Percentiles rank a stretch among this genome's conserved stretches.
Conservation (phyloP, 352 stramenopile species). For the Peronospora farinosa region DNA sequence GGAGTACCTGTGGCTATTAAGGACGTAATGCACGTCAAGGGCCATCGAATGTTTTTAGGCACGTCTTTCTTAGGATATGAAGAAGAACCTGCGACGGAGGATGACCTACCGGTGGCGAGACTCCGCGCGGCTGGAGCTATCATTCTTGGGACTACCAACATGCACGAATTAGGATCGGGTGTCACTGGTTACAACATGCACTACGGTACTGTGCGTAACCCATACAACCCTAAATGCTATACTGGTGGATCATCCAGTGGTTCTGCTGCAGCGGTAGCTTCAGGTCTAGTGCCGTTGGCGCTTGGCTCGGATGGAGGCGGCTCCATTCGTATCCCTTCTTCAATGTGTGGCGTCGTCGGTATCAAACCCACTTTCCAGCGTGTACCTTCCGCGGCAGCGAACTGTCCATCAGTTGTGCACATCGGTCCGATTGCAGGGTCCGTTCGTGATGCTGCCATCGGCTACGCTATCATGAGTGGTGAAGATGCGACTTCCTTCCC, state of each 20-base stretch:
- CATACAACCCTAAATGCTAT: conserved; percentile 81
- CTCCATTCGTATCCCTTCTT: conserved; percentile 87
- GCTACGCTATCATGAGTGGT: conserved; percentile 79
- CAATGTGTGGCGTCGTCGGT: conserved; percentile 84
- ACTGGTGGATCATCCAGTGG: conserved; percentile 88
- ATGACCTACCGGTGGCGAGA: conserved; percentile 50
- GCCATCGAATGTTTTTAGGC: conserved; percentile 59
- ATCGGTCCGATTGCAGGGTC: conserved; percentile 74
- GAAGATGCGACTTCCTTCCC: conserved; percentile 37
- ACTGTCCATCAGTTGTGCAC: conserved; percentile 64
- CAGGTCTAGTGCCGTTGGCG: conserved; percentile 83
- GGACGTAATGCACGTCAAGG: conserved; percentile 75
- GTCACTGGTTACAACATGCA: conserved; percentile 79
- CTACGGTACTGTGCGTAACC: conserved; percentile 71
- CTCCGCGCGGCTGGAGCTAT: conserved; percentile 73
- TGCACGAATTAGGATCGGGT: conserved; percentile 80
- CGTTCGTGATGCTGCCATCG: conserved; percentile 75
- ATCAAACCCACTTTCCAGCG: conserved; percentile 85
- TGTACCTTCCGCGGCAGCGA: conserved; percentile 47
- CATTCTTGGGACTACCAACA: conserved; percentile 86
- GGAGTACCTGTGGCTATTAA: conserved; percentile 87
- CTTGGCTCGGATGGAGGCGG: conserved; percentile 86
- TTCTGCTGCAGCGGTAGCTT: conserved; percentile 79
- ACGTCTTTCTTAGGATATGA: conserved; percentile 71
- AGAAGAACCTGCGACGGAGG: conserved; percentile 30